Evolutionary conservation across 208 protist species (phyloP).

Genomic region (Wallacemonas rigidus): DNA sequence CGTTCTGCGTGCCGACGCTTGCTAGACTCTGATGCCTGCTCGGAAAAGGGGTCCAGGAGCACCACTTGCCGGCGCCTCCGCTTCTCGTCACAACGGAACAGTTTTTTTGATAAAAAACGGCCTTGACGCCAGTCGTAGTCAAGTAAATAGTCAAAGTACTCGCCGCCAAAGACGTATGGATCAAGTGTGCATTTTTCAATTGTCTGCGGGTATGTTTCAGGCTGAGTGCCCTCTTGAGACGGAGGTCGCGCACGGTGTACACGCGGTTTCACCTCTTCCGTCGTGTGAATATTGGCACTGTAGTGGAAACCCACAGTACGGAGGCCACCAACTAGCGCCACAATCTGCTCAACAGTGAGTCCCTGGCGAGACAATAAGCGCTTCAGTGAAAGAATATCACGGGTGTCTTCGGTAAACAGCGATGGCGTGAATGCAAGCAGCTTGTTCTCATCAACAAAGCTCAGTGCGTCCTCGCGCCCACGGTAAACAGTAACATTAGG

Average conservation of each 20-base stretch:
- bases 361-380: slow-evolving; percentile 66
- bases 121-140: slow-evolving; percentile 80
- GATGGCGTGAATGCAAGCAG: slow-evolving; percentile 49
- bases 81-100: slow-evolving; percentile 59
- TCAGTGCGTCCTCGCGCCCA: slow-evolving; percentile 49
- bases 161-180: slow-evolving; percentile 85
- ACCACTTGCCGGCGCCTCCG: slow-evolving; percentile 67
- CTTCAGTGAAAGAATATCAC: slow-evolving; percentile 80
- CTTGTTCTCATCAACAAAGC: slow-evolving; percentile 22
- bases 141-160: slow-evolving; percentile 85
- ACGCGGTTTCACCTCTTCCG: slow-evolving; percentile 65
- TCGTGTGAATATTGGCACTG: slow-evolving; percentile 73
- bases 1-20: slow-evolving; percentile 39
- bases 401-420: slow-evolving; percentile 48
- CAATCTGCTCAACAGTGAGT: slow-evolving; percentile 74
- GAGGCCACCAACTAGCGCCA: slow-evolving; percentile 68
- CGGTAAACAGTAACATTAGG: slow-evolving; percentile 58
- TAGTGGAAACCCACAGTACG: slow-evolving; percentile 82
- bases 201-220: slow-evolving; percentile 50
- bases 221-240: slow-evolving; percentile 28
- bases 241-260: slow-evolving; percentile 33
- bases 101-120: slow-evolving; percentile 12
- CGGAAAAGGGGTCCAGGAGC: slow-evolving; percentile 81
- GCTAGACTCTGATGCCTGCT: slow-evolving; percentile 52
- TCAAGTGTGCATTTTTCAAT: slow-evolving; percentile 77